phyloP scores from a whole-genome alignment of 495 filamentous ascomycete species.

The Xylaria nigripes region DNA sequence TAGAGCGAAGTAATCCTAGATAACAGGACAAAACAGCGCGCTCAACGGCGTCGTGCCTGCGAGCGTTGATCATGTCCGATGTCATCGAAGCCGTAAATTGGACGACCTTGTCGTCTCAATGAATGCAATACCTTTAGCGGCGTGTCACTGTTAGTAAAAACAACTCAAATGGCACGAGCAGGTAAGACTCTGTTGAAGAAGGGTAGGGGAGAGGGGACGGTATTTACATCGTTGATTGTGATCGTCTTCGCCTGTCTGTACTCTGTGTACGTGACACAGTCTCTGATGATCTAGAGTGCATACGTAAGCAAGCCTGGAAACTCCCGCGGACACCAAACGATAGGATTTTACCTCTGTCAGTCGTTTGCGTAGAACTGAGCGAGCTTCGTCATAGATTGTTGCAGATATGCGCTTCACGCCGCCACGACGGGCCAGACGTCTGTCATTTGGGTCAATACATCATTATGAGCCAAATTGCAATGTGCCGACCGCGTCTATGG shows the following conservation, averaged over 20 bases:
- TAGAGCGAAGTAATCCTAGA: background rate
- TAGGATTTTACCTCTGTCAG: constrained; percentile 41
- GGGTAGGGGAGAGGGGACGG: constrained; percentile 19
- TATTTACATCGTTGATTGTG: constrained; percentile 56
- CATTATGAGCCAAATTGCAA: background rate
- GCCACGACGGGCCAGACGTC: constrained; percentile 70
- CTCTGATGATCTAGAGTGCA: constrained; percentile 40
- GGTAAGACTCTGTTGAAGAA: background rate
- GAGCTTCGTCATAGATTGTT: constrained; percentile 62
- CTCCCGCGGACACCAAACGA: background rate
- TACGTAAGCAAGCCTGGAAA: background rate
- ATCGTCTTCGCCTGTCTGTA: constrained; percentile 50
- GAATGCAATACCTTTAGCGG: constrained; percentile 53
- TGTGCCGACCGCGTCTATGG: background rate
- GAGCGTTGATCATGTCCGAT: background rate
- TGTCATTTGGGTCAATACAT: constrained; percentile 22
- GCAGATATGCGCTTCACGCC: constrained; percentile 67
- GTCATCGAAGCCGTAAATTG: constrained; percentile 46
- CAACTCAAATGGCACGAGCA: no score
- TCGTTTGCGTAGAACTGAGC: constrained; percentile 44
- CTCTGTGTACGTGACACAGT: constrained; percentile 45
- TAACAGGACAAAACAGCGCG: background rate
- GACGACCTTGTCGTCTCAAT: constrained; percentile 39
- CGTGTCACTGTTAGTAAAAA: background rate
- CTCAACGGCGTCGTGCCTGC: background rate